Evolutionary conservation across 1,284 basidiomycete species (phyloP).

Genomic region (Flammula alnicola): DNA sequence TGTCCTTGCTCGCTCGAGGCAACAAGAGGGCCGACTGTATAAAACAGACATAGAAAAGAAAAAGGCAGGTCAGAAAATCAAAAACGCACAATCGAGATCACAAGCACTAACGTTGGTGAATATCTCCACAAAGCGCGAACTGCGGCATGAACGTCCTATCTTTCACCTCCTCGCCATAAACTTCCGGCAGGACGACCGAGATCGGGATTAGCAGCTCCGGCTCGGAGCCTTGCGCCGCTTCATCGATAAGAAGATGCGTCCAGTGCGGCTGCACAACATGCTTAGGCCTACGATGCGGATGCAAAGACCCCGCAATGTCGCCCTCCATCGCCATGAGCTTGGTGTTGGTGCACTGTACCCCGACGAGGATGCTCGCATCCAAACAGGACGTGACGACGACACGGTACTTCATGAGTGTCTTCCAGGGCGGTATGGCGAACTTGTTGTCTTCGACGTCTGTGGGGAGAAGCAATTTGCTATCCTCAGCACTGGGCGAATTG

Average conservation of each 20-base stretch:
- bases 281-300: slow-evolving; percentile 37
- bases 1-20: slow-evolving; percentile 44
- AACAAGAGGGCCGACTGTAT: slow-evolving; percentile 49
- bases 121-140: slow-evolving; percentile 50
- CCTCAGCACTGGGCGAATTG: too few species aligned
- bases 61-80: neutral
- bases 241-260: slow-evolving; percentile 53
- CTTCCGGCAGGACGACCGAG: slow-evolving; percentile 41
- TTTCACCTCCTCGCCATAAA: slow-evolving; percentile 12
- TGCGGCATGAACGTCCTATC: slow-evolving; percentile 38
- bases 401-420: slow-evolving; percentile 44
- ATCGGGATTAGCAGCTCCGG: slow-evolving; percentile 51
- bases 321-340: slow-evolving; percentile 42
- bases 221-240: slow-evolving; percentile 53
- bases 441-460: slow-evolving; percentile 45
- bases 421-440: slow-evolving; percentile 47
- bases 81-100: neutral
- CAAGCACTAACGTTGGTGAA: slow-evolving; percentile 43
- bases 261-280: slow-evolving; percentile 44
- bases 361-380: slow-evolving; percentile 45
- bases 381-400: slow-evolving; percentile 49
- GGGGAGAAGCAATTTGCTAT: neutral
- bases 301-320: slow-evolving; percentile 37
- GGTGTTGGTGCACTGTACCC: slow-evolving; percentile 46
- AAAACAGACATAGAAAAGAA: slow-evolving; percentile 6